Percentiles rank a stretch among this genome's conserved stretches.
These are phyloP conservation scores for Penicillium sp. DNA, from an alignment of 2,329 filamentous ascomycete species.

Conservation along the genomic window DNA sequence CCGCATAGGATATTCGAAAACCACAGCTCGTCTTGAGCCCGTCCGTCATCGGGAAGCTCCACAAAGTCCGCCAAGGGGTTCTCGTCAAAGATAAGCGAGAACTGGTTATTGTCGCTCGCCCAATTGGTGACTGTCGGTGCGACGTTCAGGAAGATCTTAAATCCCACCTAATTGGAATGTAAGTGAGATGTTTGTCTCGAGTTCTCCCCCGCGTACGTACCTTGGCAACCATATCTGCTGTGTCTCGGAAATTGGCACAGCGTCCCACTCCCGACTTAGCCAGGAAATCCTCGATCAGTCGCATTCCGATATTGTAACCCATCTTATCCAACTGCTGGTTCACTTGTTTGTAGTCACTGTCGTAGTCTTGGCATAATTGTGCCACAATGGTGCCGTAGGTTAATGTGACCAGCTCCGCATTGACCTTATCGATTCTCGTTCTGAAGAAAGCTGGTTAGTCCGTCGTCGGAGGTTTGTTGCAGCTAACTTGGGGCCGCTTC, in stretches of 20 bases:
- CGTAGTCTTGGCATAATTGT: conserved; percentile 94
- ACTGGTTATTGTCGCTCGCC: conserved; percentile 94
- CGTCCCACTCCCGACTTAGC: conserved; percentile 89
- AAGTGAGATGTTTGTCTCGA: neutral
- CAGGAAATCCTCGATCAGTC: conserved; percentile 94
- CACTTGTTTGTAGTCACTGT: conserved; percentile 88
- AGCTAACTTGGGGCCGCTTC: neutral
- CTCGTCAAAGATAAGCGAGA: conserved; percentile 93
- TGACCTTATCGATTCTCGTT: conserved; percentile 94
- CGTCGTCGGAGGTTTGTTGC: neutral
- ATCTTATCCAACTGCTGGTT: conserved; percentile 98
- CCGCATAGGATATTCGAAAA: conserved; percentile 97
- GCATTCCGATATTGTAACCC: conserved; percentile 97
- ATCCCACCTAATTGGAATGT: conserved; percentile 68
- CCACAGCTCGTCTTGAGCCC: conserved; percentile 95
- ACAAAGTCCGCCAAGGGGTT: conserved; percentile 97
- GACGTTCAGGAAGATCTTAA: conserved; percentile 98
- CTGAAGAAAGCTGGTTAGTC: conserved; percentile 48
- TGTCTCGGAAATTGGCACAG: conserved; percentile 91
- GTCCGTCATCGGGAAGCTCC: conserved; percentile 90
- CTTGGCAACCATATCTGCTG: conserved; percentile 93
- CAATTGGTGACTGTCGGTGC: conserved; percentile 92
- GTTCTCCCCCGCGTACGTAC: conserved; percentile 45
- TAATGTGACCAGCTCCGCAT: conserved; percentile 92
- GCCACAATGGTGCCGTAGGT: conserved; percentile 98